Evolutionary conservation across 306 rosid species (phyloP).

Genomic region (Senna tora): DNA sequence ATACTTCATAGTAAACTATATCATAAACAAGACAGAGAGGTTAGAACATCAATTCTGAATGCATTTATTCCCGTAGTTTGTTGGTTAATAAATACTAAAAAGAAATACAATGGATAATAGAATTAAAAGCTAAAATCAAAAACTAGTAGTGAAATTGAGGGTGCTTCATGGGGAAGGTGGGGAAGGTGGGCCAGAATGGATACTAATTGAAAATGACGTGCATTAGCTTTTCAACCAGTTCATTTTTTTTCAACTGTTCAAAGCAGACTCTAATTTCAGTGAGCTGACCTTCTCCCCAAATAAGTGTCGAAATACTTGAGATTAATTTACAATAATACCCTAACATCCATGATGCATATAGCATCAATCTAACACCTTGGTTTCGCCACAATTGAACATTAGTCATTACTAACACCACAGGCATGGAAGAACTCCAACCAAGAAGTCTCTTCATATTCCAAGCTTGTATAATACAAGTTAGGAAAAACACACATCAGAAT

Average conservation of each 20-base stretch:
- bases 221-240: background rate
- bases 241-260: background rate
- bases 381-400: background rate
- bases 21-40: background rate
- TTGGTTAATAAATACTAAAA: background rate
- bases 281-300: background rate
- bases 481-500: background rate
- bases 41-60: conserved; percentile 5
- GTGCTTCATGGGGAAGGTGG: background rate
- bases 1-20: background rate
- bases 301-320: background rate
- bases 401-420: background rate
- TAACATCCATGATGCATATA: background rate
- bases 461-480: background rate
- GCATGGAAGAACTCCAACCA: background rate
- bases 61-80: conserved; percentile 1
- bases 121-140: background rate
- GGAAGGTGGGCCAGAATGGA: background rate
- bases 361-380: background rate
- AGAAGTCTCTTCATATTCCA: background rate
- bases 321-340: background rate
- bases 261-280: background rate
- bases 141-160: background rate
- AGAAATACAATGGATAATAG: background rate
- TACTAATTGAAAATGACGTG: background rate